A percentile compares a stretch with the other conserved stretches of the same genome.
Conservation (phyloP, 805 yeast genomes). For the Hagleromyces aurorensis region DNA sequence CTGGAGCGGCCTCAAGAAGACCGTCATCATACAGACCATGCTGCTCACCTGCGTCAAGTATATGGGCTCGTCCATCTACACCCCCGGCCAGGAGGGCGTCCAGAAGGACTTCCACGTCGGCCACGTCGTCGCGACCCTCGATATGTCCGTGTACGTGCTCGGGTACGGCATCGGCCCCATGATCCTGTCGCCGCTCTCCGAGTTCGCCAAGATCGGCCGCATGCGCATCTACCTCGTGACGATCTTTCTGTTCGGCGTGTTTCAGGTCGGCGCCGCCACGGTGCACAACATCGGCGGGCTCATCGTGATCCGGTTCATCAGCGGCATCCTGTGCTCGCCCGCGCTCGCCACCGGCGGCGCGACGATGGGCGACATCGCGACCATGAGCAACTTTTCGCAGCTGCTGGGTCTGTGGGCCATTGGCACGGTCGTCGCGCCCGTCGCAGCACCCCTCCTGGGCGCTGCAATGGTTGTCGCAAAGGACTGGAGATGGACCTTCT, state of each 20-base stretch:
- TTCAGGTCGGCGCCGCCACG: constrained; percentile 52
- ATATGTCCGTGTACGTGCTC: constrained; percentile 46
- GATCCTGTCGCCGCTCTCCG: constrained; percentile 51
- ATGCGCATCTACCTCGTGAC: constrained; percentile 42
- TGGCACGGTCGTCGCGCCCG: constrained; percentile 49
- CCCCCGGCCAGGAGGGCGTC: constrained; percentile 43
- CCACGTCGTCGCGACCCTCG: constrained; percentile 39
- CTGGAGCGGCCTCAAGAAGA: constrained; percentile 42
- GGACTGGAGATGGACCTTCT: constrained; percentile 48
- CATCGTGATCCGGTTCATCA: constrained; percentile 42
- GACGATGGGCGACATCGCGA: constrained; percentile 42
- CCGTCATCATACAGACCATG: constrained; percentile 34
- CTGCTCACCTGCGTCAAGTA: constrained; percentile 44
- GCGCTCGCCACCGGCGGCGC: constrained; percentile 54
- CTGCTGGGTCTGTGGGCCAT: constrained; percentile 46
- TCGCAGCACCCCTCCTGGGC: constrained; percentile 50
- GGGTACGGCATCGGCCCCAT: constrained; percentile 60
- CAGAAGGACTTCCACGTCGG: constrained; percentile 40
- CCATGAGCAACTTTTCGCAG: constrained; percentile 36
- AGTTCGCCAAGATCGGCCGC: constrained; percentile 46
- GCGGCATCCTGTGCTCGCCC: constrained; percentile 51
- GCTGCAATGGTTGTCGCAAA: constrained; percentile 42
- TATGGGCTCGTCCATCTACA: constrained; percentile 48
- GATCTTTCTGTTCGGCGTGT: constrained; percentile 38
- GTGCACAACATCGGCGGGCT: constrained; percentile 43